Percentiles rank a stretch among this genome's conserved stretches.
These are phyloP conservation scores for Penicillium sp. DNA, from an alignment of 2,329 filamentous ascomycete genomes.

Conservation along the genomic window DNA sequence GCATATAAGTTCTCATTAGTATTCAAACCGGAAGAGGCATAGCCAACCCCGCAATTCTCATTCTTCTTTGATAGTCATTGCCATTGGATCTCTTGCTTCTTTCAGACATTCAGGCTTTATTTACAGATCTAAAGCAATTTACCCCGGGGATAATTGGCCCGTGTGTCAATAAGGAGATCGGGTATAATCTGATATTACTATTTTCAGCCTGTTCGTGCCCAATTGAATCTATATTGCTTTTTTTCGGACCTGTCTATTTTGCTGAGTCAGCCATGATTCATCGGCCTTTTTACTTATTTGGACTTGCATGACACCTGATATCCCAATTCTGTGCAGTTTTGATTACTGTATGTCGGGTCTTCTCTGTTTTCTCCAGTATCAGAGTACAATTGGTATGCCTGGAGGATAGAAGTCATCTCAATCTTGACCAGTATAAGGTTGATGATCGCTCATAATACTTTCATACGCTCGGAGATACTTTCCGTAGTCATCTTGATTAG, in stretches of 20 bases:
- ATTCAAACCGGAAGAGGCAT: not conserved
- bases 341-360: not conserved
- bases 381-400: too few species aligned
- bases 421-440: too few species aligned
- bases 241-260: not conserved
- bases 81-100: not conserved
- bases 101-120: not conserved
- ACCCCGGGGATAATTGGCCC: not conserved
- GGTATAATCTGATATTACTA: not conserved
- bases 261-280: not conserved
- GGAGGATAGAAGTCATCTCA: too few species aligned
- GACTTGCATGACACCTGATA: not conserved
- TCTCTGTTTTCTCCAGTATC: too few species aligned
- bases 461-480: not conserved
- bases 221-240: conserved; percentile 1
- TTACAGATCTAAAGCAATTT: not conserved
- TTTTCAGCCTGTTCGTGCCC: not conserved
- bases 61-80: too few species aligned
- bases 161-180: not conserved
- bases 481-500: not conserved
- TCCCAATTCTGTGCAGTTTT: not conserved
- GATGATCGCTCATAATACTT: not conserved
- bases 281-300: not conserved
- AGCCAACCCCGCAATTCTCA: not conserved
- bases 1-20: not conserved